These are phyloP conservation scores for Fusarium citri DNA, from an alignment of 2,329 filamentous ascomycete species.

Conservation along the genomic window DNA sequence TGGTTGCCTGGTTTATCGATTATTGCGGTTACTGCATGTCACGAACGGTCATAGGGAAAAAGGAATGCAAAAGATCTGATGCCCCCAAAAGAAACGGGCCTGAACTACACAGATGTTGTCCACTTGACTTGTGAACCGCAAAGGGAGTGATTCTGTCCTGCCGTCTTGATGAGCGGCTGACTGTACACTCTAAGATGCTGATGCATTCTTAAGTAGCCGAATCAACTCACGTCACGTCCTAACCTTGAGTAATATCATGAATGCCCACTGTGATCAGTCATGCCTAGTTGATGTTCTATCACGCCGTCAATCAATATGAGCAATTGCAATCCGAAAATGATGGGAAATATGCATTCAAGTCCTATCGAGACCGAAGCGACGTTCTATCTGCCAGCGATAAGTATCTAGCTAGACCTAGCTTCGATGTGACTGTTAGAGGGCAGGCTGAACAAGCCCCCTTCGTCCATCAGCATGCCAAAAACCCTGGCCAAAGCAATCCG, in stretches of 20 bases:
- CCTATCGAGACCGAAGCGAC: slow-evolving; percentile 4
- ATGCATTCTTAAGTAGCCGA: slow-evolving; percentile 8
- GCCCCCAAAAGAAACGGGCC: slow-evolving; percentile 45
- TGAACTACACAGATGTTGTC: slow-evolving; percentile 33
- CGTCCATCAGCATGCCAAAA: slow-evolving; percentile 32
- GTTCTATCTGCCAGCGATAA: slow-evolving; percentile 2
- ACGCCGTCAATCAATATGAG: background rate
- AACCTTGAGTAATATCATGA: background rate
- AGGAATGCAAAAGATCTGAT: slow-evolving; percentile 56
- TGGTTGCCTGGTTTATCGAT: slow-evolving; percentile 53
- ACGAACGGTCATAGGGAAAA: slow-evolving; percentile 62
- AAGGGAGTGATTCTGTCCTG: background rate
- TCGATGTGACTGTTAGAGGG: slow-evolving; percentile 20
- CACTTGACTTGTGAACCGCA: slow-evolving; percentile 21
- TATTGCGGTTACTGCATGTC: slow-evolving; percentile 59
- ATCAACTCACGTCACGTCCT: slow-evolving; percentile 12
- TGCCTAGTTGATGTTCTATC: background rate
- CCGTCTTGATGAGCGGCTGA: background rate
- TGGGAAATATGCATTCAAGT: slow-evolving; percentile 15
- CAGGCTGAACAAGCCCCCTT: slow-evolving; percentile 6
- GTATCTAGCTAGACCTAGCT: slow-evolving; percentile 18
- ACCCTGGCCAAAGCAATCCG: slow-evolving; percentile 35
- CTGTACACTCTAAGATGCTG: background rate
- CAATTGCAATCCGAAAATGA: background rate
- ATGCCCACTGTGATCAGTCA: background rate